Conservation (phyloP, 2,329 filamentous ascomycete genomes). For the Colletotrichum costaricense region DNA sequence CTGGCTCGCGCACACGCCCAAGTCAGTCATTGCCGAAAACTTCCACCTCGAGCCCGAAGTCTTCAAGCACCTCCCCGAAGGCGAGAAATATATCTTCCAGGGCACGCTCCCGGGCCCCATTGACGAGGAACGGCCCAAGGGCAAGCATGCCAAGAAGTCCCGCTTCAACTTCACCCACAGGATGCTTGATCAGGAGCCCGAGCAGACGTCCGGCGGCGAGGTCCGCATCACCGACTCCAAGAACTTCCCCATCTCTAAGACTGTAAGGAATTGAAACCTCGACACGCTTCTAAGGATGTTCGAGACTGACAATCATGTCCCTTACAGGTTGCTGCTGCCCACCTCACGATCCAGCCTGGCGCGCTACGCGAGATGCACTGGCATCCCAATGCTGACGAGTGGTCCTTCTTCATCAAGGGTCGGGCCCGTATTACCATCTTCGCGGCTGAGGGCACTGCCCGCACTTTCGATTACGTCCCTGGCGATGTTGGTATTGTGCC, state of each 20-base stretch:
- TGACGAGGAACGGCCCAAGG: conserved; percentile 71
- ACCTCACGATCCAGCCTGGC: conserved; percentile 77
- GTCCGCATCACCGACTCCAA: conserved; percentile 81
- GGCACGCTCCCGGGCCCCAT: conserved; percentile 74
- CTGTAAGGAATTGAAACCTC: conserved; percentile 39
- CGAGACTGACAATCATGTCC: background rate
- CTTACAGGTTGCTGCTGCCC: conserved; percentile 71
- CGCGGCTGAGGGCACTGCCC: conserved; percentile 73
- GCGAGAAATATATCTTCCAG: conserved; percentile 83
- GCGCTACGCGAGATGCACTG: conserved; percentile 85
- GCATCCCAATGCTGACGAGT: conserved; percentile 84
- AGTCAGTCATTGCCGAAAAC: conserved; percentile 78
- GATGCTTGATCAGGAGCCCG: conserved; percentile 76
- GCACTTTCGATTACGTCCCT: conserved; percentile 80
- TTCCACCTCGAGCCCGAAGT: conserved; percentile 79
- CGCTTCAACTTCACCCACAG: conserved; percentile 77
- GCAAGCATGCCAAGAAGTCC: conserved; percentile 73
- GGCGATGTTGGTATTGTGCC: conserved; percentile 85
- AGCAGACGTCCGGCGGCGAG: conserved; percentile 74
- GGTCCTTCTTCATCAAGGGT: conserved; percentile 82
- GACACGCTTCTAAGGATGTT: background rate
- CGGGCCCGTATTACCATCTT: conserved; percentile 81
- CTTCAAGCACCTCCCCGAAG: conserved; percentile 74
- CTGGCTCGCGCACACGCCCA: conserved; percentile 79
- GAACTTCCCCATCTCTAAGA: conserved; percentile 80